A percentile compares a stretch with the other conserved stretches of the same genome.
Conservation (phyloP, 192 early-diverging fungal genomes). For the Coemansia sp. region DNA sequence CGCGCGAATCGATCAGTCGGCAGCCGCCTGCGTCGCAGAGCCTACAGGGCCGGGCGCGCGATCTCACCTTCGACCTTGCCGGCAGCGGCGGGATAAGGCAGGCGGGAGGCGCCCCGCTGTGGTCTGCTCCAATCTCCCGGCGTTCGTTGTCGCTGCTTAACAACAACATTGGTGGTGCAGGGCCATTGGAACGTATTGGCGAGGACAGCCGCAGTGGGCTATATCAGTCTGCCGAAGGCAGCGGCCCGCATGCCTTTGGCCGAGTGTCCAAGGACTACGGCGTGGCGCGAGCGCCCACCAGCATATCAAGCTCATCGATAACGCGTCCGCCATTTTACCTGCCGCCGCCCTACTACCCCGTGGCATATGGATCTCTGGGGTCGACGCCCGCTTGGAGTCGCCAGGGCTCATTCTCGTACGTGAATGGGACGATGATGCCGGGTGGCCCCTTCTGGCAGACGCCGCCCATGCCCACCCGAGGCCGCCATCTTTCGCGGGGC, state of each 20-base stretch:
- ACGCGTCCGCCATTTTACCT: conserved; percentile 23
- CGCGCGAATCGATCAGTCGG: conserved; percentile 26
- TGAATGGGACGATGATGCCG: conserved; percentile 2
- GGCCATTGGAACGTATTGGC: conserved; percentile 37
- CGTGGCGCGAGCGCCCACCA: neutral
- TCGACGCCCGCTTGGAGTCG: conserved; percentile 18
- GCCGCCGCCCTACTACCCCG: conserved; percentile 20
- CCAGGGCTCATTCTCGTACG: conserved; percentile 27
- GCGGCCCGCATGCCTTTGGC: neutral
- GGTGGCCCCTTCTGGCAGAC: conserved; percentile 11
- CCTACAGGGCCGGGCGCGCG: conserved; percentile 29
- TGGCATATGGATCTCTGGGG: conserved; percentile 5
- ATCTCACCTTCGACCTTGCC: conserved; percentile 26
- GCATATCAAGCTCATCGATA: neutral
- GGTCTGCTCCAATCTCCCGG: conserved; percentile 28
- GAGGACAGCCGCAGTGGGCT: conserved; percentile 16
- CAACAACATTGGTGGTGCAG: conserved; percentile 7
- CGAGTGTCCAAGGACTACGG: conserved; percentile 12
- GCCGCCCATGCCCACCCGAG: neutral
- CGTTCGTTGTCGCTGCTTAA: conserved; percentile 42
- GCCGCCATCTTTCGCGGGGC: conserved; percentile 20
- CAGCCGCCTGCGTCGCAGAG: neutral
- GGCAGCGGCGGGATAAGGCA: conserved; percentile 19
- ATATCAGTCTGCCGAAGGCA: conserved; percentile 1
- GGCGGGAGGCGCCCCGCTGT: conserved; percentile 16